Evolutionary conservation across 176 grass and related monocot genomes (phyloP), one percentile per base, ranked within the genome.

Genomic region (Elymus sibiricus): DNA sequence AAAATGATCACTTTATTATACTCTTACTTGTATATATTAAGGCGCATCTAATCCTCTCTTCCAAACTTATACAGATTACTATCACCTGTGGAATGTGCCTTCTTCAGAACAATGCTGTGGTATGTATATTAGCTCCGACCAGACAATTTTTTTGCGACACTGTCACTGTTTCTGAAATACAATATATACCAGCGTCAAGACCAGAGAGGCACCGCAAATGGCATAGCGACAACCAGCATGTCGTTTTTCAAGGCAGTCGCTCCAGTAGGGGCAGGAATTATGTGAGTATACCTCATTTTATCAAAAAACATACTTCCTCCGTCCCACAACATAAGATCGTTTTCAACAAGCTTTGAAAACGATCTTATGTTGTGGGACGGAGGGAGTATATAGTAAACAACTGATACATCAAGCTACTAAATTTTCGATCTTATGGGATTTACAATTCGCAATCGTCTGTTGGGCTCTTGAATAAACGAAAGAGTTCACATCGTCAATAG

Each of bases 101-200:
- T 83, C 81, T 94, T 70, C 90, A 95, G 85, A 95, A 95, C 69
- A 95, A 95, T 82, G 93, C 88, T 29, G 93, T 95, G 95, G 95
- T 98, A 92, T 69, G 79, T 84, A 61, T 85, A 46, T 31, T 64
- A 79, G 46, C 0, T 21, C 15, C 72, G 5, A 22, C 34, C 69
- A 81, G 76, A 9, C 51, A 22, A 38, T 17, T 5, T n/a, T 46
- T 0, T 44, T 42, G 40, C 26, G 22, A 56, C 7, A 58, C 21
- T 58, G 0, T 21, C 32, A 69, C 21, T 37, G 26, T 39, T 61
- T 27, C 60, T 78, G 7, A 25, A 90, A 90, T 40, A 64, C 2
- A 62, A 56, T 75, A 26, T 21, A 46, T 78, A 22, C 29, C 89
- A 97, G 92, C 26, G 56, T 64, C 95, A 97, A 87, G 79, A 93